phyloP scores from a whole-genome alignment of 345 rosid genomes.

The Pistacia atlantica region DNA sequence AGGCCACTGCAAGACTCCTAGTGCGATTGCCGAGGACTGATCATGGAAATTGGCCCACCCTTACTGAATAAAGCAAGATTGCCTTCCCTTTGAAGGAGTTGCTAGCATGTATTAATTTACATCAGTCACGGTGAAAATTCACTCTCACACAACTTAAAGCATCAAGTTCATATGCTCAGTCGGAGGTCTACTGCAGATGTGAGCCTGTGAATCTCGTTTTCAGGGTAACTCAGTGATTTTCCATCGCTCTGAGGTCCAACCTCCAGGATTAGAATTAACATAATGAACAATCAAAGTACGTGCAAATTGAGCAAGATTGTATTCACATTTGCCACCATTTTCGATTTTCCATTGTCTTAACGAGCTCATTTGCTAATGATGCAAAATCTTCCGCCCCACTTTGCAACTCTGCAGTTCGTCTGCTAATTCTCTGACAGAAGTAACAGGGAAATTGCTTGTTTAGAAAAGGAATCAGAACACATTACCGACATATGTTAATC shows the following conservation, averaged over 20 bases:
- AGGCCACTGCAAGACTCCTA: not conserved
- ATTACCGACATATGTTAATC: not conserved
- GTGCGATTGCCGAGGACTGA: not conserved
- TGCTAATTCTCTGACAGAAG: conserved; percentile 47
- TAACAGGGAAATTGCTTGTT: not conserved
- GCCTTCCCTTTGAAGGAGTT: not conserved
- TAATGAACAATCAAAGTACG: not conserved
- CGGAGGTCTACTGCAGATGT: not conserved
- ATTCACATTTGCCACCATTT: conserved; percentile 68
- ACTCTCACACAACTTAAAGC: not conserved
- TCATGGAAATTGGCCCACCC: not conserved
- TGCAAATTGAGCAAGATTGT: not conserved
- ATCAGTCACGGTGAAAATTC: not conserved
- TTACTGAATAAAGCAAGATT: not conserved
- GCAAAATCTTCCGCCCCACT: conserved; percentile 65
- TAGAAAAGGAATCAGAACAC: conserved; percentile 7
- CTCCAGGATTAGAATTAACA: not conserved
- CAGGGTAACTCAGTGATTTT: not conserved
- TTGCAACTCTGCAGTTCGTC: conserved; percentile 60
- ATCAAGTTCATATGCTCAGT: not conserved
- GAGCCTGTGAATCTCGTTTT: not conserved
- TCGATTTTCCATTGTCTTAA: conserved; percentile 65
- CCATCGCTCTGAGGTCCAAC: not conserved
- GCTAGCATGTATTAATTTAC: not conserved
- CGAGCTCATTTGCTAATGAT: conserved; percentile 67